A percentile compares a stretch with the other conserved stretches of the same genome.
These are phyloP conservation scores for Gaultheria prostrata DNA, from an alignment of 148 eudicot species.

Conservation along the genomic window DNA sequence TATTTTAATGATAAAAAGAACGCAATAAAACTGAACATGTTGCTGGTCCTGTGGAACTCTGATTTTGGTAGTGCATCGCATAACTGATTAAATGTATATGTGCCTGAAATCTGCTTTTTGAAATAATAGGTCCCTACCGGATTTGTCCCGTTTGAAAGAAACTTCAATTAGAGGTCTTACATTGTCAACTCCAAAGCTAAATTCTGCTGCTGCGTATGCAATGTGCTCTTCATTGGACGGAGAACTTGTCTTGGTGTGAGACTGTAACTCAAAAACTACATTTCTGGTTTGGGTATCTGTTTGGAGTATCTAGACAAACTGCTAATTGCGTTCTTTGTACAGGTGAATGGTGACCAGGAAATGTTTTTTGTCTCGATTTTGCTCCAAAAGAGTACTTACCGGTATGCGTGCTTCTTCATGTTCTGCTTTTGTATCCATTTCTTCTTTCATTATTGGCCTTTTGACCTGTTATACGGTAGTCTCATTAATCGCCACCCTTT, in stretches of 20 bases:
- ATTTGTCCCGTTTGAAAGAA: conserved; percentile 73
- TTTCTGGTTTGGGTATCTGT: not conserved
- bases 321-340: conserved; percentile 13
- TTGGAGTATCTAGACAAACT: not conserved
- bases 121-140: conserved; percentile 77
- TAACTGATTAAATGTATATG: not conserved
- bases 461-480: not conserved
- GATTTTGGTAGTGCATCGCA: not conserved
- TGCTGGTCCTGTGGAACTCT: not conserved
- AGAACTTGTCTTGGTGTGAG: conserved; percentile 65
- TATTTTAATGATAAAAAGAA: not conserved
- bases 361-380: conserved; percentile 56
- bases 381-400: conserved; percentile 48
- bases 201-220: conserved; percentile 37
- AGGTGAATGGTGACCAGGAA: conserved; percentile 84
- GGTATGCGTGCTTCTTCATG: conserved; percentile 34
- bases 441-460: not conserved
- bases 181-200: conserved; percentile 43
- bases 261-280: not conserved
- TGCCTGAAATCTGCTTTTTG: not conserved
- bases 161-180: conserved; percentile 60
- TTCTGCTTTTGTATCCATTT: not conserved
- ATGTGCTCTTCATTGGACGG: conserved; percentile 70
- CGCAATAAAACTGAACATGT: not conserved
- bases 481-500: not conserved